phyloP scores from a whole-genome alignment of 2,329 filamentous ascomycete genomes.

The Botrytis squamosa region DNA sequence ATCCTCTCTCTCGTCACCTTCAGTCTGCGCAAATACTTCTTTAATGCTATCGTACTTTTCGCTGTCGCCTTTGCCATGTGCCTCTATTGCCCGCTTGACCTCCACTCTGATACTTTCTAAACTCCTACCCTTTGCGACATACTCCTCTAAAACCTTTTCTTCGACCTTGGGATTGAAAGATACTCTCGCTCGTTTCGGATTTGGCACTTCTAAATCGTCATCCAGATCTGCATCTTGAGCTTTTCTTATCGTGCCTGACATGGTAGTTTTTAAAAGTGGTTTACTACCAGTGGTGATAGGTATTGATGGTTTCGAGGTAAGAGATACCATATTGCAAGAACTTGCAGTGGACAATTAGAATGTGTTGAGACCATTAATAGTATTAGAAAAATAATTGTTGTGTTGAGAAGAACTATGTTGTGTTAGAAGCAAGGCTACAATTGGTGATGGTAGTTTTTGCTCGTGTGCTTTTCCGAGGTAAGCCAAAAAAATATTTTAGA shows the following conservation, averaged over 20 bases:
- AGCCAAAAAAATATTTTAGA: conserved; percentile 17
- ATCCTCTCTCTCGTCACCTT: conserved; percentile 28
- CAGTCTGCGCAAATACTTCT: conserved; percentile 47
- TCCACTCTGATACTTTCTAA: conserved; percentile 35
- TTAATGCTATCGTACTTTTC: conserved; percentile 62
- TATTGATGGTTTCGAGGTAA: conserved; percentile 13
- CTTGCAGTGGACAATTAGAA: background rate
- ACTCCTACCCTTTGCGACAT: conserved; percentile 31
- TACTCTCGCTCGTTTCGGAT: conserved; percentile 36
- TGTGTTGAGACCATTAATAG: conserved; percentile 16
- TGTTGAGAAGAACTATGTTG: background rate
- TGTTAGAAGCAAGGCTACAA: conserved; percentile 4
- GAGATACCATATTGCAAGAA: conserved; percentile 17
- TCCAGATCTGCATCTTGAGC: conserved; percentile 34
- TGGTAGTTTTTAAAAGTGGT: conserved; percentile 36
- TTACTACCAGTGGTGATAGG: conserved; percentile 26
- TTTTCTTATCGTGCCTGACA: conserved; percentile 35
- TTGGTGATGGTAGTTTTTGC: conserved; percentile 5
- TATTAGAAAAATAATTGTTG: background rate
- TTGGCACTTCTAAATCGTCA: conserved; percentile 31
- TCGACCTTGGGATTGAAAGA: conserved; percentile 39
- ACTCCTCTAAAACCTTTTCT: conserved; percentile 38
- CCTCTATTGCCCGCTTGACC: conserved; percentile 47
- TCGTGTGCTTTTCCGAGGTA: conserved; percentile 16
- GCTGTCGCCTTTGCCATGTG: conserved; percentile 56